phyloP scores from a whole-genome alignment of 1,284 basidiomycete species.

The Microbotryum lychnidis-dioicae region DNA sequence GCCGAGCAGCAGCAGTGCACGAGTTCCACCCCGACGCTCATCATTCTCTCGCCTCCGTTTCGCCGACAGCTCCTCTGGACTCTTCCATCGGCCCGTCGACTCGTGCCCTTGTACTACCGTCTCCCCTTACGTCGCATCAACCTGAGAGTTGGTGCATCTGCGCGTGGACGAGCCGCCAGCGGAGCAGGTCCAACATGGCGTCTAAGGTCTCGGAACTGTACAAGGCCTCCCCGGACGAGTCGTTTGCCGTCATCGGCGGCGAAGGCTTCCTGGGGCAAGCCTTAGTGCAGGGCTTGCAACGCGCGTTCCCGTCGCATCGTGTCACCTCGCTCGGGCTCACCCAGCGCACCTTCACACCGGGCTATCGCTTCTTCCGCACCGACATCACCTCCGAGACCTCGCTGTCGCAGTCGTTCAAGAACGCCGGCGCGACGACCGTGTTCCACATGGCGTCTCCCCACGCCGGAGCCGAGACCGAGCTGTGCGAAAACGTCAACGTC shows the following conservation, averaged over 20 bases:
- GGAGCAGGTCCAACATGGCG: no score
- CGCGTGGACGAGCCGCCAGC: no score
- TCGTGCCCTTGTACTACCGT: no score
- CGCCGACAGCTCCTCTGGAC: no score
- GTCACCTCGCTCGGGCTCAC: slow-evolving; percentile 63
- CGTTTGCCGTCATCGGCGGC: slow-evolving; percentile 29
- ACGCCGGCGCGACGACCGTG: slow-evolving; percentile 73
- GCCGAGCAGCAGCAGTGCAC: no score
- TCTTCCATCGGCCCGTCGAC: no score
- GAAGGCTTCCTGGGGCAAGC: slow-evolving; percentile 74
- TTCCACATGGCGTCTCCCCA: slow-evolving; percentile 90
- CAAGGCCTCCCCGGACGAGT: slow-evolving; percentile 14
- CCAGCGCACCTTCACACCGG: slow-evolving; percentile 54
- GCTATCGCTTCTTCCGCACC: slow-evolving; percentile 37
- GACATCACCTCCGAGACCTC: slow-evolving; percentile 71
- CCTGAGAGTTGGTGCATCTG: no score
- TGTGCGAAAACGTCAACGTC: slow-evolving; percentile 91
- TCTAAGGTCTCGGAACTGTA: no score
- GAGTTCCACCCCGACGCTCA: no score
- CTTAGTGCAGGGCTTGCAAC: slow-evolving; percentile 71
- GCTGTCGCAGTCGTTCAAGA: slow-evolving; percentile 59
- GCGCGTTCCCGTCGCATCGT: slow-evolving; percentile 60
- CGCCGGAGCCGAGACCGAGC: slow-evolving; percentile 53
- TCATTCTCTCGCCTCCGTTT: no score
- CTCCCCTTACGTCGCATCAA: no score